A percentile compares a stretch with the other conserved stretches of the same genome.
Conservation (phyloP, 2,329 filamentous ascomycete species). For the Akanthomyces muscarius region DNA sequence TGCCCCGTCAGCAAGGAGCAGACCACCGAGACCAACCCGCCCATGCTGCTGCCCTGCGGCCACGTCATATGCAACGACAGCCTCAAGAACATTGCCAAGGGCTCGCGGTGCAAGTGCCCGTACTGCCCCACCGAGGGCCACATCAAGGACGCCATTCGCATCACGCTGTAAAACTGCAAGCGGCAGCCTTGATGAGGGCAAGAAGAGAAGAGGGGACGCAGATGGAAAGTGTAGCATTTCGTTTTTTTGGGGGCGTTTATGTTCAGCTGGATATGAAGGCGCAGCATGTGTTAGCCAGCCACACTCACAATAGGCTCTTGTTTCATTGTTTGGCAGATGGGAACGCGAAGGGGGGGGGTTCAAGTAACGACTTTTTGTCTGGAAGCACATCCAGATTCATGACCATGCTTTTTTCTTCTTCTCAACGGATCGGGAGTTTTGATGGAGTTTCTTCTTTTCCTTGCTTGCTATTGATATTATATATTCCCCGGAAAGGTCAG, state of each 20-base stretch:
- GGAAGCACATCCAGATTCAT: not conserved
- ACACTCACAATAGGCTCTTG: not conserved
- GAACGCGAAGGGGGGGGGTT: not conserved
- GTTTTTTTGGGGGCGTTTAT: not conserved
- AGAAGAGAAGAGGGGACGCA: too few relatives aligned
- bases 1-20: slow-evolving; percentile 97
- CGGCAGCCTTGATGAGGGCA: too few relatives aligned
- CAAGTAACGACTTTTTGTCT: not conserved
- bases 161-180: slow-evolving; percentile 50
- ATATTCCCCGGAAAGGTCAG: slow-evolving; percentile 4
- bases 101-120: slow-evolving; percentile 83
- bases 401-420: not conserved
- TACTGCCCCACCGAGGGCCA: slow-evolving; percentile 88
- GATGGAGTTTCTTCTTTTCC: not conserved
- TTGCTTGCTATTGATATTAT: not conserved
- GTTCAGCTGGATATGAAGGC: not conserved
- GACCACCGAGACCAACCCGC: slow-evolving; percentile 85
- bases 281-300: not conserved
- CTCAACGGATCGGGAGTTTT: not conserved
- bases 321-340: not conserved
- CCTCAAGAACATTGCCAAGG: slow-evolving; percentile 74
- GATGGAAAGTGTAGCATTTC: too few relatives aligned
- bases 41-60: slow-evolving; percentile 94
- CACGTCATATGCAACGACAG: slow-evolving; percentile 89
- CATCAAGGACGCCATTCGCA: slow-evolving; percentile 69